phyloP scores from a whole-genome alignment of 768 basidiomycete species.

The Lactarius deliciosus region DNA sequence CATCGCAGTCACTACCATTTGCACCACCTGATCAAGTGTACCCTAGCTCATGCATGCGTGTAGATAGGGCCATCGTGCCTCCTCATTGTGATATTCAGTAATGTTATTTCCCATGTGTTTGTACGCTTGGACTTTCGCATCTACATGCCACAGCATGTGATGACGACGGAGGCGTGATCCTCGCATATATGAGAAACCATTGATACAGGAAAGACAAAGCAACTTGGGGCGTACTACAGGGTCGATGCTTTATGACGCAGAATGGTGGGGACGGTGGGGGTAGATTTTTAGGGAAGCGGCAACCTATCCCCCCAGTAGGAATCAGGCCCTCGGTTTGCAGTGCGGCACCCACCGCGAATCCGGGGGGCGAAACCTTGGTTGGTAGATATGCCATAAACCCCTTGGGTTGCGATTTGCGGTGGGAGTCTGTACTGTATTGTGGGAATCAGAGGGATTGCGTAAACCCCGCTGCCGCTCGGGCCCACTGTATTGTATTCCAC shows the following conservation, averaged over 20 bases:
- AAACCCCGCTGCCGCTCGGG: neutral
- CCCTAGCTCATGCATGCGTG: conserved; percentile 7
- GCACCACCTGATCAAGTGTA: conserved; percentile 21
- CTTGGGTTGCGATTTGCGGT: neutral
- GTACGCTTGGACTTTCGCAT: neutral
- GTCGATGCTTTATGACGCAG: neutral
- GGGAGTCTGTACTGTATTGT: neutral
- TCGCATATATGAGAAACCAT: neutral
- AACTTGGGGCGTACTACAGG: neutral
- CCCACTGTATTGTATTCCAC: neutral
- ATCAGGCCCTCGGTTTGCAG: neutral
- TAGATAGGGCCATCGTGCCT: conserved; percentile 9
- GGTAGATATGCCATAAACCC: neutral
- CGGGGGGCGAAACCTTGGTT: neutral
- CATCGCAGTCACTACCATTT: conserved; percentile 24
- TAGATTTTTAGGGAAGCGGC: neutral
- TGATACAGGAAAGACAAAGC: neutral
- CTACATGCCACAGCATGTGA: neutral
- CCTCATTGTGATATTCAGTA: conserved; percentile 8
- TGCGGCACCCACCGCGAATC: neutral
- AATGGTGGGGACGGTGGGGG: neutral
- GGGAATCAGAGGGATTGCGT: neutral
- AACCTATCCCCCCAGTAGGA: neutral
- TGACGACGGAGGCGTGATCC: neutral
- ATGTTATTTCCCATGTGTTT: conserved; percentile 7